A percentile compares a stretch with the other conserved stretches of the same genome.
Conservation (phyloP, 2,329 filamentous ascomycete genomes). For the Pseudogymnoascus sp. region DNA sequence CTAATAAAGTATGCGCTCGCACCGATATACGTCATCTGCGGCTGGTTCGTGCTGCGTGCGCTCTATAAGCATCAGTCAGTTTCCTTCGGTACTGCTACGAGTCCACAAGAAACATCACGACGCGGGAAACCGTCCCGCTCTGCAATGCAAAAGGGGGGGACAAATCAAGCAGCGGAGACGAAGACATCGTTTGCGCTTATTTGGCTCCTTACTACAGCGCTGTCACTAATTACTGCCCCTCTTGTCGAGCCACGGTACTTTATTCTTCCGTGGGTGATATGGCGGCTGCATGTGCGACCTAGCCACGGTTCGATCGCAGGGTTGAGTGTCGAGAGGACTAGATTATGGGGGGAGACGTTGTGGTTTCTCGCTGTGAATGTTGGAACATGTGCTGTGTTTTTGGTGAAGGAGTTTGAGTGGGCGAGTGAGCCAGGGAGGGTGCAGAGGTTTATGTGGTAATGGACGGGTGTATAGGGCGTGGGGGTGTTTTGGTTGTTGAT, state of each 20-base stretch:
- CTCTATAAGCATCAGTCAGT: constrained; percentile 36
- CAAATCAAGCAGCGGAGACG: constrained; percentile 20
- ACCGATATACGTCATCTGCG: constrained; percentile 61
- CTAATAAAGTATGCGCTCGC: constrained; percentile 59
- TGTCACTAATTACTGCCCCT: constrained; percentile 80
- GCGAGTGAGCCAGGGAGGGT: constrained; percentile 39
- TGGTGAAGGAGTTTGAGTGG: constrained; percentile 61
- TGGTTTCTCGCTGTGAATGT: constrained; percentile 63
- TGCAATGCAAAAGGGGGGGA: constrained; percentile 13
- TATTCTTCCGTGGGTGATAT: constrained; percentile 90
- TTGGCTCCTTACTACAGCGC: constrained; percentile 58
- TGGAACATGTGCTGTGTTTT: constrained; percentile 62
- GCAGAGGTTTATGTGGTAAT: constrained; percentile 78
- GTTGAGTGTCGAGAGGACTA: neutral
- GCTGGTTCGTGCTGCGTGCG: constrained; percentile 56
- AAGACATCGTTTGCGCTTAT: constrained; percentile 46
- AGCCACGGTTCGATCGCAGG: constrained; percentile 9
- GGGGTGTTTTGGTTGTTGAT: neutral
- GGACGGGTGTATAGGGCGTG: neutral
- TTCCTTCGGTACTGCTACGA: constrained; percentile 17
- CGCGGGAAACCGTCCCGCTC: neutral
- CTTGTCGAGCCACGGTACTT: constrained; percentile 95
- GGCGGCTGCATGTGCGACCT: constrained; percentile 68
- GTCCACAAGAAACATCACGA: constrained; percentile 15
- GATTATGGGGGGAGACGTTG: constrained; percentile 52